Base-by-base conservation (phyloP, 352 stramenopile genomes). In the Pythium monospermum region DNA sequence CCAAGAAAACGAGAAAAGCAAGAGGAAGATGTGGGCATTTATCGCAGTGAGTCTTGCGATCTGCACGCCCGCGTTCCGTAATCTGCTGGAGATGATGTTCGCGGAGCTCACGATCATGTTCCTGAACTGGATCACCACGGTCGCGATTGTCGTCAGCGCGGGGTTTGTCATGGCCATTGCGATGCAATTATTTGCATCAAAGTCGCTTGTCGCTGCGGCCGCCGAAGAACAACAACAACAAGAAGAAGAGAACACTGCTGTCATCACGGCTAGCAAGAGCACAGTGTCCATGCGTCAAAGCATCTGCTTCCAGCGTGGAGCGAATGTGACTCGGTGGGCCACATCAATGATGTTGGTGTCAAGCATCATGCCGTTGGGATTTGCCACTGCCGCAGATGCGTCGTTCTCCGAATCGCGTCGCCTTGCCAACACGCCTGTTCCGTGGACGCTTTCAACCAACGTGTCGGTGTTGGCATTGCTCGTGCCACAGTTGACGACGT, bases 91-190 rank as follows among this genome's bases (percentile, higher is more conserved):
- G 43, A 54, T 56, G 41, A 51, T 85, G 6, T 87, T 87, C 51
- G 69, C 76, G 10, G 73, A 87, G 59, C 64, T 87, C 33, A 67
- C 68, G 22, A 58, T 85, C 61, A 33, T 85, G 41, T 85, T 85
- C 57, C 71, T 87, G 61, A 82, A 68, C 43, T 76, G 78, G 41
- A 57, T 85, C 32, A 32, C 47, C 1, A 33, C 76, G 16, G 53
- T 75, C 39, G 61, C 66, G 7, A 49, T 51, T 8, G 46, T 28
- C 15, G 59, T 76, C 4, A 37, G 27, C 16, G 38, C 44, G 36
- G 52, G 72, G 13, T 59, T 87, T 18, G 39, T 85, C 31, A 59
- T 22, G 15, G 55, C 63, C 3, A n/a, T 56, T 16, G 46, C 50
- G 30, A 40, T 35, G 40, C 36, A 21, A 46, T 66, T 26, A 39